Evolutionary conservation across 106 monocot species (phyloP).

Genomic region (Narthecium ossifragum): DNA sequence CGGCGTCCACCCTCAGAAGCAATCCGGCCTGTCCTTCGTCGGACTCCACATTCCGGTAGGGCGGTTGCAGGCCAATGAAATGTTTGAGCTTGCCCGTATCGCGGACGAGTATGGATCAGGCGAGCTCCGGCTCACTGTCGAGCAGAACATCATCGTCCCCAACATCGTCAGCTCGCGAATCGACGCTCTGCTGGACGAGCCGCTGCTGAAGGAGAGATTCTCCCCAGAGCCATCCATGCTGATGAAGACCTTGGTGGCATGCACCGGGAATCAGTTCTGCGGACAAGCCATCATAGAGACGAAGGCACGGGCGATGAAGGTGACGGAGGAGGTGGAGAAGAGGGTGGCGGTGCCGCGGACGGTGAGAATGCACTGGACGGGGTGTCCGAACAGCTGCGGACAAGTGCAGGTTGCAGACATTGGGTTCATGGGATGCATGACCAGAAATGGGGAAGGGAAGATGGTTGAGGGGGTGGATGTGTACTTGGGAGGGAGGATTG

Average conservation of each 20-base stretch:
- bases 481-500: constrained; percentile 71
- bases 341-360: constrained; percentile 40
- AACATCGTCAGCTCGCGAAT: constrained; percentile 41
- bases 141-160: constrained; percentile 88
- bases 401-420: constrained; percentile 95
- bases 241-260: constrained; percentile 76
- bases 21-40: constrained; percentile 62
- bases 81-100: constrained; percentile 76
- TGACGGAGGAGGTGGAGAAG: constrained; percentile 61
- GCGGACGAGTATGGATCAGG: constrained; percentile 75
- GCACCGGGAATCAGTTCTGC: constrained; percentile 97
- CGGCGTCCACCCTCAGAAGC: constrained; percentile 82
- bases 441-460: constrained; percentile 56
- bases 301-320: constrained; percentile 69
- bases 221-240: constrained; percentile 54
- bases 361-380: constrained; percentile 98
- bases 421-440: constrained; percentile 96
- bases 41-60: constrained; percentile 85
- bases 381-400: constrained; percentile 91
- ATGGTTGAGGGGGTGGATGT: constrained; percentile 72
- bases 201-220: constrained; percentile 49
- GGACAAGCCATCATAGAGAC: constrained; percentile 98
- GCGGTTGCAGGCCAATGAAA: constrained; percentile 63
- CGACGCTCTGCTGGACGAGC: constrained; percentile 44
- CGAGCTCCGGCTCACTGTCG: constrained; percentile 88